These are phyloP conservation scores for Lolium perenne DNA, from an alignment of 176 grass and related monocot genomes.

Conservation along the genomic window DNA sequence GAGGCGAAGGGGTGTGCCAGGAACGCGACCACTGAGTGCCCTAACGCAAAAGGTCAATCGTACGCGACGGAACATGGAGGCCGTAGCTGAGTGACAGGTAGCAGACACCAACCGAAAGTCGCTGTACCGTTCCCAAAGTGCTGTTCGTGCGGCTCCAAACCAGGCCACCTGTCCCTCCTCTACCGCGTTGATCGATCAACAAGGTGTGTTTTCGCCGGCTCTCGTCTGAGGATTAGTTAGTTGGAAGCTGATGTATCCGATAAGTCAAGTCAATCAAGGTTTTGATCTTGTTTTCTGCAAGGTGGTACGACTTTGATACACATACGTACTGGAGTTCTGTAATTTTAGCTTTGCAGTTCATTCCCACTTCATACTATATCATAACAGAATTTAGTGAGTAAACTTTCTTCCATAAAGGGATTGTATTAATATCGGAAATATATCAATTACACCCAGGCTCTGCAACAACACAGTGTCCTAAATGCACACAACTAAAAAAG, in stretches of 20 bases:
- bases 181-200: not conserved
- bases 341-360: not conserved
- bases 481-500: too few species aligned
- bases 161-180: constrained; percentile 29
- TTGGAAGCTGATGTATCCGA: not conserved
- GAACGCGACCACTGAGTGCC: constrained; percentile 10
- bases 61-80: constrained; percentile 35
- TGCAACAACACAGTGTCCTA: too few species aligned
- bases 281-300: not conserved
- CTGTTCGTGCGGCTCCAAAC: not conserved
- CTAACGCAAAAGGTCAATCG: not conserved
- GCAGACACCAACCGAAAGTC: constrained; percentile 46
- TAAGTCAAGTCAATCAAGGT: not conserved
- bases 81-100: constrained; percentile 51
- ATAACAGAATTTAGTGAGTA: not conserved
- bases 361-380: not conserved
- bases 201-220: not conserved
- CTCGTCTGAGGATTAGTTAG: not conserved
- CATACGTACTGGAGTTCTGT: too few species aligned
- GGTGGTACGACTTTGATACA: too few species aligned
- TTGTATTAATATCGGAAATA: too few species aligned
- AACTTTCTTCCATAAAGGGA: too few species aligned
- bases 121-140: constrained; percentile 8
- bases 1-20: constrained; percentile 28
- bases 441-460: too few species aligned